These are phyloP conservation scores for Leptodontidium sp. DNA, from an alignment of 2,329 filamentous ascomycete genomes.

Conservation along the genomic window DNA sequence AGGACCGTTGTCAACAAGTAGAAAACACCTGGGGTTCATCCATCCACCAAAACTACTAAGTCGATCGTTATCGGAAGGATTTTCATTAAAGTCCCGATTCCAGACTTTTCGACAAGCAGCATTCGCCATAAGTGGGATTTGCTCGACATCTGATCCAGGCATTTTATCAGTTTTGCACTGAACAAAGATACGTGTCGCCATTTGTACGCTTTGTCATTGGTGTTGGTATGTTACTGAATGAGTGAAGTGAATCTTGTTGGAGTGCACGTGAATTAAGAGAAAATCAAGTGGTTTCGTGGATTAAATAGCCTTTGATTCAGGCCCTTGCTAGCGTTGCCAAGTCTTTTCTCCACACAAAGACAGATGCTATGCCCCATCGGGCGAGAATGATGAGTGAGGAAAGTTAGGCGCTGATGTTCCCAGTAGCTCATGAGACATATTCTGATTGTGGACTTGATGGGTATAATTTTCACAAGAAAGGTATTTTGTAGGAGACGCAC, in stretches of 20 bases:
- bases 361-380: no score
- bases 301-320: not conserved
- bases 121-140: slow-evolving; percentile 30
- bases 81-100: slow-evolving; percentile 16
- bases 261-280: not conserved
- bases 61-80: slow-evolving; percentile 26
- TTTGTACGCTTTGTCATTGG: slow-evolving; percentile 17
- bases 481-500: no score
- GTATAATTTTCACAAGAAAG: no score
- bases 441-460: no score
- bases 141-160: slow-evolving; percentile 25
- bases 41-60: slow-evolving; percentile 26
- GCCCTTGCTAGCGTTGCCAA: slow-evolving; percentile 19
- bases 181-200: slow-evolving; percentile 30
- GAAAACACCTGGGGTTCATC: slow-evolving; percentile 24
- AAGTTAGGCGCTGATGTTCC: no score
- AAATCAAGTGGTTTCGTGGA: slow-evolving; percentile 8
- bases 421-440: no score
- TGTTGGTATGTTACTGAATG: slow-evolving; percentile 16
- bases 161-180: slow-evolving; percentile 29
- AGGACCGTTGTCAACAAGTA: slow-evolving; percentile 31
- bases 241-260: slow-evolving; percentile 13
- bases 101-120: slow-evolving; percentile 26
- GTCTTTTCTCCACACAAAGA: slow-evolving; percentile 11
- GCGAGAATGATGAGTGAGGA: no score